Evolutionary conservation across 495 filamentous ascomycete genomes (phyloP), one percentile per base, ranked within the genome.

Genomic region (Pyronema omphalodes): DNA sequence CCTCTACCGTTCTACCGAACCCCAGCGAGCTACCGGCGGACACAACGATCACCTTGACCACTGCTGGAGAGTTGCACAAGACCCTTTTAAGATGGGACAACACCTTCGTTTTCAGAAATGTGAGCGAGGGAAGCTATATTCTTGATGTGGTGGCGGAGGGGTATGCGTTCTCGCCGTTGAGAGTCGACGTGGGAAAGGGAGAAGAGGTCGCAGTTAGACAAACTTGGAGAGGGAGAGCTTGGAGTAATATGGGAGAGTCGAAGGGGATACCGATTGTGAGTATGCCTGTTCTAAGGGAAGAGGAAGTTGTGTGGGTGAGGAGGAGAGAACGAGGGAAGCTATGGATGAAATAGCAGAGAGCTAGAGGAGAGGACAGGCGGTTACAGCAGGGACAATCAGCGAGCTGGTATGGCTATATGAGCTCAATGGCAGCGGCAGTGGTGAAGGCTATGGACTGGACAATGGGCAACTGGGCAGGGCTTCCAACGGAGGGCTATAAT

Each of bases 201-300:
- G 67, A 65, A 33, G 64, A 77, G 45, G 57, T 68, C 17, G 58
- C 76, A n/a, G 77, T 80, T 34, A 88, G 83, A 82, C 81, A 86
- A 69, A 93, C 86, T 19, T 93, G 82, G 66, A 70, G 84, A n/a
- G 83, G 87, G 7, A 88, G 91, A 61, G 78, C 88, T 56, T 87
- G 86, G 85, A 78, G 74, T 29, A 89, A 93, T 66, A 83, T 80
- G 55, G 84, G 89, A 11, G 75, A 77, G 59, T 71, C 70, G 60
- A 74, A 78, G 57, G 69, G 65, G 70, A 86, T 58, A 68, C 73
- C 40, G 77, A 77, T 56, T 88, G 88, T 93, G 67, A 73, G 80
- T 79, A 23, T 34, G 37, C 15, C 0, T 6, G 5, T 29, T 29
- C 5, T 29, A 5, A 29, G 5, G 23, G 23, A 29, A 5, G 5